Percentiles rank a stretch among this genome's conserved stretches.
Evolutionary conservation across 2,329 filamentous ascomycete species (phyloP).

Genomic region (Sarocladium oryzae): DNA sequence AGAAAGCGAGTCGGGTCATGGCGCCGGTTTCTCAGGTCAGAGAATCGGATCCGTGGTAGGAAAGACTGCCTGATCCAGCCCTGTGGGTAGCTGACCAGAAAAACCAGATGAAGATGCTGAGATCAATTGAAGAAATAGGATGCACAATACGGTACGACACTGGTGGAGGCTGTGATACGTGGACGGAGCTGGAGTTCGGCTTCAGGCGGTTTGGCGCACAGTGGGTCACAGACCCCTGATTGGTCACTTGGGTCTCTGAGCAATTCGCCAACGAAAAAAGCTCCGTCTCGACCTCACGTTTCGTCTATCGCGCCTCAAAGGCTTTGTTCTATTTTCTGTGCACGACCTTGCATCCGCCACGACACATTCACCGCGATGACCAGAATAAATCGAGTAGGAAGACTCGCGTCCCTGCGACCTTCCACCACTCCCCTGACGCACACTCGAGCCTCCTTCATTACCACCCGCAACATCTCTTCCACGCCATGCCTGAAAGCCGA

Average conservation of each 20-base stretch:
- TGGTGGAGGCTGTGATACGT: neutral
- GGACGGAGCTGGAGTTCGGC: neutral
- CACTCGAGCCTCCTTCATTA: slow-evolving; percentile 21
- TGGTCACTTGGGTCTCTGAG: neutral
- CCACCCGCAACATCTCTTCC: slow-evolving; percentile 27
- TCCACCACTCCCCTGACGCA: slow-evolving; percentile 17
- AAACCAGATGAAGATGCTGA: neutral
- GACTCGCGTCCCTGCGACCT: slow-evolving; percentile 25
- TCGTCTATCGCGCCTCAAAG: neutral
- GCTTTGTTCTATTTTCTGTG: neutral
- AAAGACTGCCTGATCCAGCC: no score
- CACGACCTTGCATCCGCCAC: neutral
- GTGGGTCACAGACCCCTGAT: slow-evolving; percentile 3
- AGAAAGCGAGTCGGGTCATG: slow-evolving; percentile 35
- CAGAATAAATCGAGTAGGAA: slow-evolving; percentile 33
- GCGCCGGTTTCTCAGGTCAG: no score
- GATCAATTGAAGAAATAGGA: neutral
- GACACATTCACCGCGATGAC: slow-evolving; percentile 27
- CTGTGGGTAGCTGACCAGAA: neutral
- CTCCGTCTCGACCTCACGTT: slow-evolving; percentile 16
- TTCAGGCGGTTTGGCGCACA: neutral
- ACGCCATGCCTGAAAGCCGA: slow-evolving; percentile 14
- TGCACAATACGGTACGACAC: neutral
- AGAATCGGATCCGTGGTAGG: no score
- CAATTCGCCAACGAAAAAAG: slow-evolving; percentile 19